A percentile compares a stretch with the other conserved stretches of the same genome.
Conservation (phyloP, 768 basidiomycete species). For the Trametes sanguinea region DNA sequence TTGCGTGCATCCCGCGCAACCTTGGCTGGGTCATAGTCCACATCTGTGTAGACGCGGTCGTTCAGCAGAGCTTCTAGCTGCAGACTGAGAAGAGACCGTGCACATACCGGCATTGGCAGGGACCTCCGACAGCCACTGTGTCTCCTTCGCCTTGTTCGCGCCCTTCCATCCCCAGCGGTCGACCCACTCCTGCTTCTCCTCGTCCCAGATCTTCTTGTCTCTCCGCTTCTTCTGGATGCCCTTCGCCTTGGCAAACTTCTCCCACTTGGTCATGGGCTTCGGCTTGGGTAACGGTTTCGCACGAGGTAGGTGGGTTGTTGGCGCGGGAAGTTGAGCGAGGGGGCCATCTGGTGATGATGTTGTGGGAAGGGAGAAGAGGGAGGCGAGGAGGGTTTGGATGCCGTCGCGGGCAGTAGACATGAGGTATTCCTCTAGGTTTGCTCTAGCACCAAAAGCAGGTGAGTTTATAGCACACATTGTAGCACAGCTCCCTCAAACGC, state of each 20-base stretch:
- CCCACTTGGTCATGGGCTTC: slow-evolving; percentile 95
- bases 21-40: slow-evolving; percentile 78
- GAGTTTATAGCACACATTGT: background rate
- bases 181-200: slow-evolving; percentile 92
- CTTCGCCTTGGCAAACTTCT: slow-evolving; percentile 90
- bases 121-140: slow-evolving; percentile 92
- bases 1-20: slow-evolving; percentile 79
- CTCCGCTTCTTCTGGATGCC: slow-evolving; percentile 82
- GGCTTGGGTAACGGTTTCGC: slow-evolving; percentile 92
- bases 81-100: background rate
- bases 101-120: slow-evolving; percentile 75
- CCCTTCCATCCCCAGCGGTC: slow-evolving; percentile 87
- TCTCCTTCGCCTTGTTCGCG: slow-evolving; percentile 85
- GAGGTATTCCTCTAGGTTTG: slow-evolving; percentile 80
- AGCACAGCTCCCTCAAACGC: slow-evolving; percentile 25
- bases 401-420: slow-evolving; percentile 78
- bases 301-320: slow-evolving; percentile 78
- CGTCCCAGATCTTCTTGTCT: slow-evolving; percentile 89
- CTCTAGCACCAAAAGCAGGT: slow-evolving; percentile 41
- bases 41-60: slow-evolving; percentile 46
- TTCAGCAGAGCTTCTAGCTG: background rate
- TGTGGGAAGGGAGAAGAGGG: slow-evolving; percentile 84
- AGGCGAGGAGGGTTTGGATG: slow-evolving; percentile 75
- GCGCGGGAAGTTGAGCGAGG: slow-evolving; percentile 76
- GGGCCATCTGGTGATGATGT: slow-evolving; percentile 77